Evolutionary conservation across 495 filamentous ascomycete genomes (phyloP).

Genomic region (Echria macrotheca): DNA sequence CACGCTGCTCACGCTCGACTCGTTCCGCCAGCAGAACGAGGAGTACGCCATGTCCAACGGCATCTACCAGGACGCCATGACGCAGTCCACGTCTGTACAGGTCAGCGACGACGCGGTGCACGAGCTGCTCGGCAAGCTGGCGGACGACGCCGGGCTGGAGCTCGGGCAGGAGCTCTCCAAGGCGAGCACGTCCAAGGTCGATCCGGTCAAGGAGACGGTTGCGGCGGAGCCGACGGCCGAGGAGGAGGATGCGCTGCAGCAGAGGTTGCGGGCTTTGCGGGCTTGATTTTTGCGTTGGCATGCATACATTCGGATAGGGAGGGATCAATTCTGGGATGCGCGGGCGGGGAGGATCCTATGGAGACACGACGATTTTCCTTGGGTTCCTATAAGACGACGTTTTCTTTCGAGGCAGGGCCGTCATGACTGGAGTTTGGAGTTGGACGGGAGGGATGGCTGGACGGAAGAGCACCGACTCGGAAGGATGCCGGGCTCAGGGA

Average conservation of each 20-base stretch:
- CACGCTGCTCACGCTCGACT: constrained; percentile 60
- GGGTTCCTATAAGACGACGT: too few relatives aligned
- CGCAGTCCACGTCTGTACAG: constrained; percentile 63
- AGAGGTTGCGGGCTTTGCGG: constrained; percentile 50
- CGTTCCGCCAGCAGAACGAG: constrained; percentile 78
- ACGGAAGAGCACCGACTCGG: too few relatives aligned
- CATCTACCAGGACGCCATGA: constrained; percentile 79
- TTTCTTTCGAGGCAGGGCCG: too few relatives aligned
- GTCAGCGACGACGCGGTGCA: constrained; percentile 83
- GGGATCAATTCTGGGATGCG: too few relatives aligned
- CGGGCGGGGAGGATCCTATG: too few relatives aligned
- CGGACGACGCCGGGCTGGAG: constrained; percentile 77
- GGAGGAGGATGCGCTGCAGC: constrained; percentile 59
- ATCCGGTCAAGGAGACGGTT: constrained; percentile 42
- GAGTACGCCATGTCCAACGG: constrained; percentile 76
- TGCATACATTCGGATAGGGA: not conserved
- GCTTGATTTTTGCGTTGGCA: constrained; percentile 24
- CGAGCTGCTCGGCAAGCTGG: constrained; percentile 69
- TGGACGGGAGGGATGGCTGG: too few relatives aligned
- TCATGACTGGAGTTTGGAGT: too few relatives aligned
- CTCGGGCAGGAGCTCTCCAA: constrained; percentile 63
- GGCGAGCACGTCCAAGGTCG: constrained; percentile 49
- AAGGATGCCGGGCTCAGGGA: too few relatives aligned
- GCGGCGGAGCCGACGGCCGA: constrained; percentile 50
- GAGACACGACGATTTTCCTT: too few relatives aligned